Conservation (phyloP, 495 filamentous ascomycete species). For the Trichoderma parareesei region DNA sequence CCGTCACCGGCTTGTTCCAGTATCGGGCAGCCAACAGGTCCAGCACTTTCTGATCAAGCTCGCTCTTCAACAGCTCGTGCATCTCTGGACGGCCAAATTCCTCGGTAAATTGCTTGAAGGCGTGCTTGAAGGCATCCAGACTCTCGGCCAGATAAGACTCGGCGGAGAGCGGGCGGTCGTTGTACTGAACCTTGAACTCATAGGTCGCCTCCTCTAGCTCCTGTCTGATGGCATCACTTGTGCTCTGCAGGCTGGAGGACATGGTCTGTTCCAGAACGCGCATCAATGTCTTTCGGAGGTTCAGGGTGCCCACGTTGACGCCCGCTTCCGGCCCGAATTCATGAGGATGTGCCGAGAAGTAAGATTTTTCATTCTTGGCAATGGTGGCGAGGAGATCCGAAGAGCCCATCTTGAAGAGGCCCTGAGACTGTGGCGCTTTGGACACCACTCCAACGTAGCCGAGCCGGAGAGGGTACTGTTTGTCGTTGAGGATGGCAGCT, state of each 20-base stretch:
- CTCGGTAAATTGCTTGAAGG: conserved; percentile 87
- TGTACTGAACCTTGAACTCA: conserved; percentile 99
- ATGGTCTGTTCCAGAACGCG: conserved; percentile 94
- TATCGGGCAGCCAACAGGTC: conserved; percentile 92
- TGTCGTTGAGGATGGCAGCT: conserved; percentile 67
- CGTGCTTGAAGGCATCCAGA: conserved; percentile 94
- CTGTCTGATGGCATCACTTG: conserved; percentile 83
- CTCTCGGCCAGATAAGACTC: conserved; percentile 94
- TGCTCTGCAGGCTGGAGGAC: conserved; percentile 79
- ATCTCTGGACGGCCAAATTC: conserved; percentile 85
- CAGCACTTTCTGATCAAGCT: conserved; percentile 89
- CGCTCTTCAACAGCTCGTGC: conserved; percentile 78
- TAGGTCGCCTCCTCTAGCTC: conserved; percentile 97
- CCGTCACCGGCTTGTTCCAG: conserved; percentile 93
- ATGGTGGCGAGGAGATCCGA: conserved; percentile 76
- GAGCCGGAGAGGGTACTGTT: conserved; percentile 86
- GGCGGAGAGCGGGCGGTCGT: conserved; percentile 86
- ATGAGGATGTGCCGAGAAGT: conserved; percentile 72
- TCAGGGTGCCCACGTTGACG: conserved; percentile 72
- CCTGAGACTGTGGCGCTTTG: conserved; percentile 57
- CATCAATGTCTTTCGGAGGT: conserved; percentile 91
- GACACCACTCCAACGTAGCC: conserved; percentile 98
- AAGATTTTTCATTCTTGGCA: conserved; percentile 78
- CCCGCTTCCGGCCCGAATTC: conserved; percentile 70
- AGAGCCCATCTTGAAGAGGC: conserved; percentile 77